Evolutionary conservation across 78 protist genomes (phyloP), one percentile per base, ranked within the genome.

Genomic region (Cavenderia fasciculata): DNA sequence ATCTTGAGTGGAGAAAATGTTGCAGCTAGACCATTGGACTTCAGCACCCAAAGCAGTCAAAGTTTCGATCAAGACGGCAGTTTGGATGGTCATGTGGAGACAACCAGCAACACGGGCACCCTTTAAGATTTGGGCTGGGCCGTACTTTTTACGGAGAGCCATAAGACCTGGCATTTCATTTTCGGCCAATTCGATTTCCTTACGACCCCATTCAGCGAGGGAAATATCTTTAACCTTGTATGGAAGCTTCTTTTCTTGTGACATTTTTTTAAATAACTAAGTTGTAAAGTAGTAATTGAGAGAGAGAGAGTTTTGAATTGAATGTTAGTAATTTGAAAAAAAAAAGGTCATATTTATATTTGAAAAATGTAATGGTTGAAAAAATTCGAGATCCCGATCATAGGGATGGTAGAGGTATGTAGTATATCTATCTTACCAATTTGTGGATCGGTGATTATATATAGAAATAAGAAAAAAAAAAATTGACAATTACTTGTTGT

Each of bases 41-140:
- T 95, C 78, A 65, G 99, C 99, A 27, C 99, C 99, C 51, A 99
- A 95, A 21, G 74, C 96, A 43, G 82, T 49, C 43, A 99, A 97
- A 1, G 99, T 98, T 94, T 98, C 99, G 91, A 98, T 98, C 61
- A 98, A 94, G 43, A 95, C 98, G 66, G 99, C 99, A 38, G 99
- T 99, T 96, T 99, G 99, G 95, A 98, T 95, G 74, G 99, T 99
- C 99, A 99, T 98, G 98, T 99, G 99, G 47, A 99, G 98, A 69
- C 98, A 98, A 51, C 99, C 99, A 8, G 96, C 87, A 79, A 99
- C 85, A 75, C 97, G 87, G 16, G 96, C 98, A 46, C 99, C 99
- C 38, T 73, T 49, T 57, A 99, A 95, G 49, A 99, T 99, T 97
- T 98, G 65, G 19, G 29, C 1, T 57, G 95, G 70, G 43, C 99